phyloP scores from a whole-genome alignment of 164 flowering plant genomes.

The Akebia trifoliata region DNA sequence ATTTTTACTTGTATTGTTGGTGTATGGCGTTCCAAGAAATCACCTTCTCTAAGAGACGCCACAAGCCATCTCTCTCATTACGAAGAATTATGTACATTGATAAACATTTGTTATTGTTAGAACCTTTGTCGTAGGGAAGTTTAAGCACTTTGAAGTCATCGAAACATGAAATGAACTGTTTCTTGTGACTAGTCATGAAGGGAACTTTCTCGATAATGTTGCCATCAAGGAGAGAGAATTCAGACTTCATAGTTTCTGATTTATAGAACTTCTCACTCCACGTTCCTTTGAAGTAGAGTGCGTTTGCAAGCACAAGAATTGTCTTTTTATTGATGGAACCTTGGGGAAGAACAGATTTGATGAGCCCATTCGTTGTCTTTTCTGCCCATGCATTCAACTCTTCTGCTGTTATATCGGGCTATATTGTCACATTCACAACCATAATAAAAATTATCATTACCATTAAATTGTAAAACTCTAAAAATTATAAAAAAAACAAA shows the following conservation, averaged over 20 bases:
- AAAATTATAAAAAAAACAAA: no score
- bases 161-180: background rate
- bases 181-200: constrained; percentile 21
- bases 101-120: background rate
- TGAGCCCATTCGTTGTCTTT: constrained; percentile 3
- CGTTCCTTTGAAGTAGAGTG: constrained; percentile 8
- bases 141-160: constrained; percentile 17
- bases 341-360: background rate
- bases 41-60: constrained; percentile 6
- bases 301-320: constrained; percentile 3
- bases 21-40: constrained; percentile 10
- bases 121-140: constrained; percentile 17
- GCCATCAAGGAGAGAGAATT: constrained; percentile 7
- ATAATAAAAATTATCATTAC: no score
- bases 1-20: background rate
- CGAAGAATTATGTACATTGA: constrained; percentile 32
- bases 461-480: no score
- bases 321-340: background rate
- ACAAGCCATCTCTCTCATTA: constrained; percentile 16
- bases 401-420: no score
- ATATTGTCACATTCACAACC: no score
- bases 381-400: background rate
- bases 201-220: constrained; percentile 18
- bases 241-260: background rate
- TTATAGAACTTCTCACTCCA: background rate